Evolutionary conservation across 805 yeast species (phyloP), one percentile per base, ranked within the genome.

Genomic region (Barnettozyma pratensis): DNA sequence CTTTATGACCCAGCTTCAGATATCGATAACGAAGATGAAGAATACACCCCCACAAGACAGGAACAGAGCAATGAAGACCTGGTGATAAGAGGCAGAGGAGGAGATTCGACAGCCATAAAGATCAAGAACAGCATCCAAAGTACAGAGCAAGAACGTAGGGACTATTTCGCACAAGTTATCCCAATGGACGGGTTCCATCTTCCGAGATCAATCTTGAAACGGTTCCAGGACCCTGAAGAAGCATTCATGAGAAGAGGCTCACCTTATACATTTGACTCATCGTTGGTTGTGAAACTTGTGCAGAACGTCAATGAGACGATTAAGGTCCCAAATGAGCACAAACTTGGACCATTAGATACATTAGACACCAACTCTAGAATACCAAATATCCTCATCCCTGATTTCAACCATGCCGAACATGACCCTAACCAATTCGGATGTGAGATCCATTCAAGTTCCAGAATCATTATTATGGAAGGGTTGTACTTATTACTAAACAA

Each of bases 171-270:
- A 1, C 71, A 72, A 51, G 70, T 72, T 19, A 59, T 85, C 1
- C 83, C 87, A 8, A 83, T 84, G 90, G 92, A 85, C 63, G 92
- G 94, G 5, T 85, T 80, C 57, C 94, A 85, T 59, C 65, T 79
- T n/a, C 76, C 87, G 0, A 61, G 83, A 32, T 51, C 58, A 0
- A 69, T 71, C 9, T 65, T 85, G 9, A 66, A 64, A n/a, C 54
- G 65, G 38, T 75, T 86, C 59, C 66, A 70, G 8, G 78, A 88
- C 54, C 74, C 87, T 0, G 70, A 62, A 9, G 69, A 66, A 34
- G 92, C 96, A 0, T 66, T 80, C 31, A 63, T 67, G 29, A 71
- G 87, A 52, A 74, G 97, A 43, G 97, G 97, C 0, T 85, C 96
- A 0, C 95, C 96, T 2, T 79, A 74, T 56, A 90, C 97, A 0